Percentiles rank a stretch among this genome's conserved stretches.
phyloP scores from a whole-genome alignment of 2,329 filamentous ascomycete genomes.

The Neurospora crassa region DNA sequence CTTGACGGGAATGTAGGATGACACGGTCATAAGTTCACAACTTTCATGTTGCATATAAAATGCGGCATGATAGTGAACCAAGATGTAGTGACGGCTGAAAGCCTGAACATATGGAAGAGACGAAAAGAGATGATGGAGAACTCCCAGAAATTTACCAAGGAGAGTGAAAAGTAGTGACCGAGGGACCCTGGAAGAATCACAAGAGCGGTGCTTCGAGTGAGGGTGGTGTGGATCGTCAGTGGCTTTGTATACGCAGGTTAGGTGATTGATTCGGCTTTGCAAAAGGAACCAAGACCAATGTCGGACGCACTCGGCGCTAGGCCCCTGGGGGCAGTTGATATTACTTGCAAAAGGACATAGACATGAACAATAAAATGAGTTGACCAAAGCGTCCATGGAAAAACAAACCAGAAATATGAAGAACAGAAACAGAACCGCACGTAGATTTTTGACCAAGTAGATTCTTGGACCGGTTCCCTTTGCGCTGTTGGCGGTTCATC shows the following conservation, averaged over 20 bases:
- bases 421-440: no score
- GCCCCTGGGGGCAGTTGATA: neutral
- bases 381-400: neutral
- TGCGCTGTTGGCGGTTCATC: neutral
- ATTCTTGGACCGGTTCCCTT: neutral
- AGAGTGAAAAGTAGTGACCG: no score
- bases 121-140: no score
- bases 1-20: fast-evolving
- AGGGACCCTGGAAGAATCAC: no score
- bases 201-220: no score
- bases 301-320: neutral
- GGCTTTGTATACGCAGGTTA: neutral
- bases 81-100: no score
- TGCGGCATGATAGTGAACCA: no score
- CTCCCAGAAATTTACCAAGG: no score
- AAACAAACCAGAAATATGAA: neutral
- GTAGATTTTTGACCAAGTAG: no score
- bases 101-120: neutral
- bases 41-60: neutral
- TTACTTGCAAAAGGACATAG: neutral
- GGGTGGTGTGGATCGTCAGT: neutral
- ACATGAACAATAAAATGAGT: neutral
- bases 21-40: neutral
- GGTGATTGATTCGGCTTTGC: neutral
- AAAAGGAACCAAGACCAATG: neutral